Conservation (phyloP, 1,284 basidiomycete species). For the Papiliotrema fonsecae region DNA sequence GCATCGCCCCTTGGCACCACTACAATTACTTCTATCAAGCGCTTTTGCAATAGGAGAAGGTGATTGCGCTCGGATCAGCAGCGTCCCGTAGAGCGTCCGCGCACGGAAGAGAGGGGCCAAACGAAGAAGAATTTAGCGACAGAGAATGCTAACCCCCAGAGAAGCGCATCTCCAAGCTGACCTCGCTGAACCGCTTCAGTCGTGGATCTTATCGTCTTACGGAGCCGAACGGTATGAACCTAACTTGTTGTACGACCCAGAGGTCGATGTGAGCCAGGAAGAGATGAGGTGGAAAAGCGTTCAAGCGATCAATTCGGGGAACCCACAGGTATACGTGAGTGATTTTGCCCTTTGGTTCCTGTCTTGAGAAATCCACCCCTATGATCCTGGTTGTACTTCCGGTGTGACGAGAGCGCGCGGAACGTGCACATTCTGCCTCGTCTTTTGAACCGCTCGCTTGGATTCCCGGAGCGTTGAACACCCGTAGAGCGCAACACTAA, state of each 20-base stretch:
- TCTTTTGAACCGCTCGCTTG: too few species aligned
- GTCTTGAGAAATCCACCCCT: too few species aligned
- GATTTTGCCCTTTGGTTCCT: too few species aligned
- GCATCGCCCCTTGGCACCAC: neutral
- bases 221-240: slow-evolving; percentile 68
- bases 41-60: too few species aligned
- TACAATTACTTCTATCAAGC: neutral
- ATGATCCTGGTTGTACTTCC: neutral
- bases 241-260: slow-evolving; percentile 55
- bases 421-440: too few species aligned
- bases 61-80: too few species aligned
- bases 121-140: neutral
- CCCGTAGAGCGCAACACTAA: neutral
- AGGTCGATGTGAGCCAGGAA: slow-evolving; percentile 69
- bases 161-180: slow-evolving; percentile 34
- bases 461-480: too few species aligned
- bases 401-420: neutral
- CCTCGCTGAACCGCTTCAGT: slow-evolving; percentile 51
- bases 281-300: slow-evolving; percentile 70
- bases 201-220: slow-evolving; percentile 78
- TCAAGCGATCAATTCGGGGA: slow-evolving; percentile 57
- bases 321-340: slow-evolving; percentile 63
- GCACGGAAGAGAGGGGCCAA: too few species aligned
- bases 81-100: neutral
- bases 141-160: slow-evolving; percentile 11